phyloP scores from a whole-genome alignment of 1,284 basidiomycete genomes.

The Pholiota adiposa region DNA sequence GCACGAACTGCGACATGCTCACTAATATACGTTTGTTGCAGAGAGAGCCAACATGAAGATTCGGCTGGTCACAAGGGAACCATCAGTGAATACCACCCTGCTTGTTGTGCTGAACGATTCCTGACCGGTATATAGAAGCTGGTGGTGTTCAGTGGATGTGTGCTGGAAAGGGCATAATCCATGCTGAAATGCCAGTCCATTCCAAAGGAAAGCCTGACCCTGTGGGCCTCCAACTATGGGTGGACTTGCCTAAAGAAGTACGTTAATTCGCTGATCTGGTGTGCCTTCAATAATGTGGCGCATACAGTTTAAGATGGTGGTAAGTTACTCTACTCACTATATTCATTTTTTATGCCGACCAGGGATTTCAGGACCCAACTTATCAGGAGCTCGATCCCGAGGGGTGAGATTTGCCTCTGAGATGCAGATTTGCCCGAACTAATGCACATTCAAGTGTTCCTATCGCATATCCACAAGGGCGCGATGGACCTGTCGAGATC shows the following conservation, averaged over 20 bases:
- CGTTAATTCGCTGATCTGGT: neutral
- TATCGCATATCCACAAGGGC: conserved; percentile 71
- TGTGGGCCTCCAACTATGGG: conserved; percentile 89
- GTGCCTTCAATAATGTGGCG: conserved; percentile 28
- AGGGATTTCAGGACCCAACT: conserved; percentile 56
- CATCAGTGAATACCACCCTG: conserved; percentile 45
- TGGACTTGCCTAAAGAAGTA: conserved; percentile 86
- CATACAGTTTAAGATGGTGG: conserved; percentile 79
- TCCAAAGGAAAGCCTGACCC: conserved; percentile 69
- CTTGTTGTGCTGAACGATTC: neutral
- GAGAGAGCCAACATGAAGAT: conserved; percentile 87
- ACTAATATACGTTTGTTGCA: conserved; percentile 26
- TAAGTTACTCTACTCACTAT: conserved; percentile 35
- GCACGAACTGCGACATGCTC: neutral
- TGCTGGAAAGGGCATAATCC: conserved; percentile 80
- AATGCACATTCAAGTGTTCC: too few relatives aligned
- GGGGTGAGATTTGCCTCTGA: conserved; percentile 45
- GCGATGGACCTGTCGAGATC: conserved; percentile 72
- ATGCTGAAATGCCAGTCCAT: conserved; percentile 91
- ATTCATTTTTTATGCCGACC: neutral
- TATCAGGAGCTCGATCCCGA: conserved; percentile 78
- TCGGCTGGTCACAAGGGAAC: conserved; percentile 87
- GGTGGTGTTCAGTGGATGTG: conserved; percentile 98
- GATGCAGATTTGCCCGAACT: neutral
- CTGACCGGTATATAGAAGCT: conserved; percentile 43